A percentile compares a stretch with the other conserved stretches of the same genome.
Evolutionary conservation across 2,329 filamentous ascomycete genomes (phyloP).

Genomic region (Arthrobotrys entomopaga): DNA sequence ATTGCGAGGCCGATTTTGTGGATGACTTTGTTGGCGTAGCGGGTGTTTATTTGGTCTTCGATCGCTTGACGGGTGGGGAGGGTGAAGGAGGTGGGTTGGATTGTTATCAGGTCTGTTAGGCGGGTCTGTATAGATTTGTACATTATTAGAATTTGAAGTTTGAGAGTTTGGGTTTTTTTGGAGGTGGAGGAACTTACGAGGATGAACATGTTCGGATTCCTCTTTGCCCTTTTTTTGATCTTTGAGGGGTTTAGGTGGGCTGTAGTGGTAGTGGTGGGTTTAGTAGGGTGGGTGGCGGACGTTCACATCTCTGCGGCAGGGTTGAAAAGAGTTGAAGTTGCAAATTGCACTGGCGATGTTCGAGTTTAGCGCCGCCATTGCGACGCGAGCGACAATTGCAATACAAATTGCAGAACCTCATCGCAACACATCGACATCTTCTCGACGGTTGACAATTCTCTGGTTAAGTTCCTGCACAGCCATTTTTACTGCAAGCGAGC

Average conservation of each 20-base stretch:
- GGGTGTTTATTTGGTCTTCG: constrained; percentile 95
- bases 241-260: not conserved
- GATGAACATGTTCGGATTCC: constrained; percentile 49
- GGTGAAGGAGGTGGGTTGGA: constrained; percentile 85
- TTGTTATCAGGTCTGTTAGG: constrained; percentile 92
- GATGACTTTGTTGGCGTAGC: constrained; percentile 95
- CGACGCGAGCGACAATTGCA: not conserved
- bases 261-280: not conserved
- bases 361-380: not conserved
- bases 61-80: constrained; percentile 85
- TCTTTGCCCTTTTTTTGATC: not conserved
- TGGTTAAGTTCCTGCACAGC: no score
- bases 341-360: not conserved
- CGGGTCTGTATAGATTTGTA: constrained; percentile 73
- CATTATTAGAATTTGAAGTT: not conserved
- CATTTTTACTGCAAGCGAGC: no score
- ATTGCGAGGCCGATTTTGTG: constrained; percentile 95
- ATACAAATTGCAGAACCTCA: constrained; percentile 5
- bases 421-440: not conserved
- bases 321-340: constrained; percentile 23
- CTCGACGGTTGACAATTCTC: no score
- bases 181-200: constrained; percentile 32
- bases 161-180: not conserved
- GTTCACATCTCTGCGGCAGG: constrained; percentile 44
- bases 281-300: not conserved